Base-by-base conservation (phyloP, 306 rosid species). In the Glycine tomentella region DNA sequence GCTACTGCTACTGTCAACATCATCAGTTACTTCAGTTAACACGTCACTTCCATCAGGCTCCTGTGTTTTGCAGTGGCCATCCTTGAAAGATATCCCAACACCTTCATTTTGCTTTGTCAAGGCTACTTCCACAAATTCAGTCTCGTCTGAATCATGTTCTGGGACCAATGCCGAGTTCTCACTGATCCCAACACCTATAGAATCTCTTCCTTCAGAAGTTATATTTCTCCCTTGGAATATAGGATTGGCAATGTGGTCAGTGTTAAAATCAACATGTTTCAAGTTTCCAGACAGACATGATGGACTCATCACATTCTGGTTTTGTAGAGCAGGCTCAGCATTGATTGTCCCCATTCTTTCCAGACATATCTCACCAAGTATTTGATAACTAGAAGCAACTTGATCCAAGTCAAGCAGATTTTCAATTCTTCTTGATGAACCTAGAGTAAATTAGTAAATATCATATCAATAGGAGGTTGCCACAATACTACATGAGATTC, bases 391-490 rank as follows among this genome's bases (percentile, higher is more conserved):
- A 40, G 90, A 77, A 69, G 87, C 80, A 76, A 90, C 81, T 69
- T 90, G 98, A 80, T 92, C 96, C 34, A 94, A 82, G 82, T 94
- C 97, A 44, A 91, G 80, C 42, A 90, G 80, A 89, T 87, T 90
- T 75, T 92, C 98, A 75, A 82, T 90, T 87, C 98, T 92, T 86
- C 98, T 92, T 79, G 97, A 94, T 38, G 98, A 92, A 78, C 97
- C 96, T 94, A 81, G 80, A 59, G 78, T 5, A 66, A 75, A 55
- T 70, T 52, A 53, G 72, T 64, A 75, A 78, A 77, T 74, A 71
- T 42, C 38, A 70, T 31, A 77, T 70, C 16, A 70, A 82, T 34
- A 17, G 14, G 12, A 62, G 13, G 40, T 49, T 25, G 63, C 49
- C 75, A 53, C n/a, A 0, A 11, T 49, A 10, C 25, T 25, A 77